Evolutionary conservation across 225 moss, liverwort and hornwort genomes (phyloP).

Genomic region (Pleurozium schreberi): DNA sequence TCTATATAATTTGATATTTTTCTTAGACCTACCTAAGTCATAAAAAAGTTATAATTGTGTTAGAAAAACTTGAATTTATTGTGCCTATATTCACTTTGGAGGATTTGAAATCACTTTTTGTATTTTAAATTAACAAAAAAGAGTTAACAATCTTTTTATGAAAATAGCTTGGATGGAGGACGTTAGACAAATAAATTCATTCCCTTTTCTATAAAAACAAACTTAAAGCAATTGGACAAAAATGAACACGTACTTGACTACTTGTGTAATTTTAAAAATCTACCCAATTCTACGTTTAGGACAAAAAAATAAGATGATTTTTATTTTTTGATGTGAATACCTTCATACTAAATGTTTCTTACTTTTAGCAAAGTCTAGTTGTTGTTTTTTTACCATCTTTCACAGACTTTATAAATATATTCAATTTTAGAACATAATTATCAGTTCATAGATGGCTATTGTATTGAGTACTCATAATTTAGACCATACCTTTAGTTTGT

Average conservation of each 20-base stretch:
- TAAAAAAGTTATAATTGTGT: rapidly evolving
- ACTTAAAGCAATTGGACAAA: neutral
- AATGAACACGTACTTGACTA: neutral
- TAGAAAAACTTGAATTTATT: too few relatives aligned
- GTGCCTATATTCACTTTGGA: neutral
- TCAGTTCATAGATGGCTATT: neutral
- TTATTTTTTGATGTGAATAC: neutral
- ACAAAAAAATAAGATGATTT: neutral
- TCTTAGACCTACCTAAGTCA: neutral
- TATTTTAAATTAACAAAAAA: neutral
- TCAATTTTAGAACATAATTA: neutral
- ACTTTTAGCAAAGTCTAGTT: neutral
- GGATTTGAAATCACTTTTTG: neutral
- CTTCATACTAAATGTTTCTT: neutral
- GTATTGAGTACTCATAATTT: neutral
- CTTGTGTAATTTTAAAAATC: neutral
- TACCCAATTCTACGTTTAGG: neutral
- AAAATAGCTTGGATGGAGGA: neutral
- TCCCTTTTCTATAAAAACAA: neutral
- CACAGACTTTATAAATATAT: neutral
- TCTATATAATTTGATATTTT: neutral
- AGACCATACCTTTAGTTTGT: too few relatives aligned
- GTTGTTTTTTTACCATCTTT: neutral
- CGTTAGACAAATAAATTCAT: neutral
- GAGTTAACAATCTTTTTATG: rapidly evolving